Base-by-base conservation (phyloP, 225 moss, liverwort and hornwort species). In the Rhytidiadelphus loreus region DNA sequence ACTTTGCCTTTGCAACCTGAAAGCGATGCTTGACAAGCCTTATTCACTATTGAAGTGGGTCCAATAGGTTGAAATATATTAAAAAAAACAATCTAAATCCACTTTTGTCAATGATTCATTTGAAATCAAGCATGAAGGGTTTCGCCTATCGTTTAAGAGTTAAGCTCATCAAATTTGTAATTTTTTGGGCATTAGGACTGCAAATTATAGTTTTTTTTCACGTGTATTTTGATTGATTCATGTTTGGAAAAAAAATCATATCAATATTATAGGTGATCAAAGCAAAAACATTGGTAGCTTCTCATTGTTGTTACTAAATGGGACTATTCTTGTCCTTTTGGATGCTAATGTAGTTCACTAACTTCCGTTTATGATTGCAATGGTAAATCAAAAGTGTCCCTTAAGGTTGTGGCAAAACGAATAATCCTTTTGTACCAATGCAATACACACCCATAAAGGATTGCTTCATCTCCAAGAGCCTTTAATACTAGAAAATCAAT, bases 111-210 rank as follows among this genome's bases (percentile, higher is more conserved):
- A 43, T 16, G 10, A 71, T 28, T 44, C 3, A 9, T 4, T 72
- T 28, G 2, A 43, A 26, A 14, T 4, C 3, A 71, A 71, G 9
- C 5, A 1, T 15, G 3, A 16, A 2, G 26, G 5, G 2, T 3
- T 71, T 71, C 26, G 9, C 3, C 0, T 26, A 0, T 26, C 0
- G 4, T 16, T 35, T 43, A 71, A 24, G 3, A 2, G 14, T 43
- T 71, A 43, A 44, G 5, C 5, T 44, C 16, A 73, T 29, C 1
- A 3, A 4, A 72, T 44, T 29, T 44, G 16, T 13, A 28, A 9
- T 43, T 9, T 44, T 41, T 44, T 44, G 8, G 5, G 10, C 16
- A 28, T 28, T 16, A 44, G 5, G 28, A 26, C 0, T 28, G 3
- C 3, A 44, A 28, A 72, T 71, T 1, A 44, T n/a, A 44, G 5